phyloP scores from a whole-genome alignment of 148 eudicot species.

The Silene latifolia region DNA sequence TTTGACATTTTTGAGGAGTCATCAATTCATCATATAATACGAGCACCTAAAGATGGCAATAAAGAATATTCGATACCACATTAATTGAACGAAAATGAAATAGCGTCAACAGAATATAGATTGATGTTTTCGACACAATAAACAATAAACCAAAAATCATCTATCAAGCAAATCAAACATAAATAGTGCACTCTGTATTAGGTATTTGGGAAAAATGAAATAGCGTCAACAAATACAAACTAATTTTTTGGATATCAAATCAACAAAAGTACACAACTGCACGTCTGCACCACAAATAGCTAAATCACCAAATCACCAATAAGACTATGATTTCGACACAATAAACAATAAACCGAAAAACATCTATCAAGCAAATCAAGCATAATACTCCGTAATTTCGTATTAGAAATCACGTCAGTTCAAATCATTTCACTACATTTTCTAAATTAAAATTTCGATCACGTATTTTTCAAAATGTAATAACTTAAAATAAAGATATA shows the following conservation, averaged over 20 bases:
- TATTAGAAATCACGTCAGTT: background rate
- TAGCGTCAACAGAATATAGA: background rate
- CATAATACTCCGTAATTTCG: too few relatives aligned
- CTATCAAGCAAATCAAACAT: constrained; percentile 5
- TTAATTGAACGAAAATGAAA: background rate
- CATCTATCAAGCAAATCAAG: too few relatives aligned
- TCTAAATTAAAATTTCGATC: too few relatives aligned
- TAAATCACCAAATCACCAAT: background rate
- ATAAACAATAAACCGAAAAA: too few relatives aligned
- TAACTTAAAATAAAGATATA: background rate
- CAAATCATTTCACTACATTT: too few relatives aligned
- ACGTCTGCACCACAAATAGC: too few relatives aligned
- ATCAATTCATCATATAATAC: background rate
- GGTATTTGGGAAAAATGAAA: background rate
- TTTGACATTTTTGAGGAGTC: background rate
- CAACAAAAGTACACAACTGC: too few relatives aligned
- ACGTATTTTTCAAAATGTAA: background rate
- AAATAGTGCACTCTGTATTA: too few relatives aligned
- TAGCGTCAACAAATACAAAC: background rate
- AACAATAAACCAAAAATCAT: background rate
- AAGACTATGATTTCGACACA: background rate
- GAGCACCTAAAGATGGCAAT: background rate
- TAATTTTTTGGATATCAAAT: background rate
- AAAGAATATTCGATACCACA: background rate
- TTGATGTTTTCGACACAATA: background rate